phyloP scores from a whole-genome alignment of 352 stramenopile species.

The Phytophthora pinifolia region DNA sequence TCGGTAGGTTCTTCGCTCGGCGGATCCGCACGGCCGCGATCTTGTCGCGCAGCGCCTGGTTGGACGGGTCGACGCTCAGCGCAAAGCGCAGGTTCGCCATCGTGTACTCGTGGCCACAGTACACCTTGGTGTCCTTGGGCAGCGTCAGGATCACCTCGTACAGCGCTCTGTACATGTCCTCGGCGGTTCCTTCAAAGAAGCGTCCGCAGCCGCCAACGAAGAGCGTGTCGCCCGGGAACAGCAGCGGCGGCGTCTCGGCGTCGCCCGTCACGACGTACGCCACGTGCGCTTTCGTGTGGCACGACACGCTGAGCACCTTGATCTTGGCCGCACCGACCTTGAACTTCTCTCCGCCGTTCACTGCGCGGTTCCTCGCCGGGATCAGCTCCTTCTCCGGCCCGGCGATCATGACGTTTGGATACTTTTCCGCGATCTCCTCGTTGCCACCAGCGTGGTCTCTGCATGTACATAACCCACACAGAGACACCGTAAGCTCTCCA shows the following conservation, averaged over 20 bases:
- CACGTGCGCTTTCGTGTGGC: slow-evolving; percentile 84
- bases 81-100: slow-evolving; percentile 93
- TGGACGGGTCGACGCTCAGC: slow-evolving; percentile 91
- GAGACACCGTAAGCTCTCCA: not conserved
- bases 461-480: not conserved
- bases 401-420: slow-evolving; percentile 65
- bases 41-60: slow-evolving; percentile 85
- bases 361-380: slow-evolving; percentile 57
- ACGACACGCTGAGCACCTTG: slow-evolving; percentile 75
- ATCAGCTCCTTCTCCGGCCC: slow-evolving; percentile 79
- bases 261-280: slow-evolving; percentile 88
- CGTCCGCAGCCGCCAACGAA: slow-evolving; percentile 83
- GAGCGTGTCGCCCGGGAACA: slow-evolving; percentile 90
- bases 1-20: slow-evolving; percentile 86
- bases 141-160: slow-evolving; percentile 87
- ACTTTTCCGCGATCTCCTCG: slow-evolving; percentile 56
- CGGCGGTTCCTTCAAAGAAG: slow-evolving; percentile 89
- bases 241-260: slow-evolving; percentile 60
- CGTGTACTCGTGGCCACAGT: slow-evolving; percentile 93
- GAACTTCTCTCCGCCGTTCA: slow-evolving; percentile 84
- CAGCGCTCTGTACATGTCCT: slow-evolving; percentile 89
- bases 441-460: slow-evolving; percentile 87
- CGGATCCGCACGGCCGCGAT: slow-evolving; percentile 79
- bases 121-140: slow-evolving; percentile 86
- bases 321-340: slow-evolving; percentile 73